Conservation (phyloP, 108 stramenopile genomes). For the Skeletonema tropicum region DNA sequence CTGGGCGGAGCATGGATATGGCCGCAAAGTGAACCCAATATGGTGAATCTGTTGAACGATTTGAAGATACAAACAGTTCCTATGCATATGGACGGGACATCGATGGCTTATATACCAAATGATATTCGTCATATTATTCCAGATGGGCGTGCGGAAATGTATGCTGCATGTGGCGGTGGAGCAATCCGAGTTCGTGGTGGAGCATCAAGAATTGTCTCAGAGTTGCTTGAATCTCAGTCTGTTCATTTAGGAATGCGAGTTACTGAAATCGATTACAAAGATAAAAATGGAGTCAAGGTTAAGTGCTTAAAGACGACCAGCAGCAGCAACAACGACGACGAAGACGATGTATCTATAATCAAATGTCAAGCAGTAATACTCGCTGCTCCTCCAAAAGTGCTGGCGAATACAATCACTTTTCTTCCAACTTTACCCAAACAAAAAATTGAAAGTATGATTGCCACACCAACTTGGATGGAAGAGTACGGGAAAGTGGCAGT, state of each 20-base stretch:
- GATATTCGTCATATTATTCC: conserved; percentile 7
- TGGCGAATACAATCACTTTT: conserved; percentile 15
- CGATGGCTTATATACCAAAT: conserved; percentile 6
- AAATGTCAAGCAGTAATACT: conserved; percentile 16
- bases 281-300: background rate
- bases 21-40: conserved; percentile 12
- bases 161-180: conserved; percentile 22
- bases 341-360: background rate
- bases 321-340: background rate
- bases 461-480: conserved; percentile 36
- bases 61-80: background rate
- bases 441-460: conserved; percentile 22
- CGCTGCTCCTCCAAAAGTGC: conserved; percentile 25
- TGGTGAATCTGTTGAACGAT: background rate
- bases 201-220: conserved; percentile 4
- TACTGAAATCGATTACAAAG: conserved; percentile 9
- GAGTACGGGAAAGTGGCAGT: conserved; percentile 32
- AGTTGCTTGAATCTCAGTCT: conserved; percentile 6
- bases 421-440: conserved; percentile 15
- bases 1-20: conserved; percentile 24
- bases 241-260: conserved; percentile 21
- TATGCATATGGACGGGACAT: conserved; percentile 12
- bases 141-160: background rate
- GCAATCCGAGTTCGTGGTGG: conserved; percentile 14
- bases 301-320: background rate